Evolutionary conservation across 169 alveolate genomes (phyloP).

Genomic region (Plasmodium cynomolgi): DNA sequence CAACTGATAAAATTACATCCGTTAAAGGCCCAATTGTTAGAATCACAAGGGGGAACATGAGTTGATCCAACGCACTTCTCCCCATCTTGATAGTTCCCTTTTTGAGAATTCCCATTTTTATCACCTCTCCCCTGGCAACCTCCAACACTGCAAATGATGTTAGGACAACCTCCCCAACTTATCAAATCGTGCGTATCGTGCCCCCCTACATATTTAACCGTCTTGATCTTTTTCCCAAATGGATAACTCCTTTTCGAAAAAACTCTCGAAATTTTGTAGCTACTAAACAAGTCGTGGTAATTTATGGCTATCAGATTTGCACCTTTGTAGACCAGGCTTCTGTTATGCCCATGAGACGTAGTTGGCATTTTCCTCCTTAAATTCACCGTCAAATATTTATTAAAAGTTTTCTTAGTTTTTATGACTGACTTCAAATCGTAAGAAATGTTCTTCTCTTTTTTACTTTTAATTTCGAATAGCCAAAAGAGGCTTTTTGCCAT

Average conservation of each 20-base stretch:
- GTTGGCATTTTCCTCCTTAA: conserved; percentile 1
- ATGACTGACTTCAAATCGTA: conserved; percentile 70
- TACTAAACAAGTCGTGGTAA: conserved; percentile 46
- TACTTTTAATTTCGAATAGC: conserved; percentile 69
- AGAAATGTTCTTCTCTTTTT: conserved; percentile 24
- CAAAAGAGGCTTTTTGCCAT: conserved; percentile 65
- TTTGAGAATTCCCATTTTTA: background rate
- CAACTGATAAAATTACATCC: background rate
- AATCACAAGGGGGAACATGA: background rate
- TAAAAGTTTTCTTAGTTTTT: conserved; percentile 53
- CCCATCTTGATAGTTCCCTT: background rate
- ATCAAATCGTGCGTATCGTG: background rate
- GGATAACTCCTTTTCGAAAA: conserved; percentile 24
- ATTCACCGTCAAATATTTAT: conserved; percentile 16
- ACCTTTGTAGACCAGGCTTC: background rate
- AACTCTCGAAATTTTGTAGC: conserved; percentile 10
- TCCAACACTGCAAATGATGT: background rate
- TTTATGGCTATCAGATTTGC: conserved; percentile 17
- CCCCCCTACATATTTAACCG: background rate
- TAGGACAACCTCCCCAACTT: background rate
- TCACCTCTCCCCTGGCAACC: background rate
- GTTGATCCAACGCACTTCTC: background rate
- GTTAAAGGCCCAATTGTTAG: background rate
- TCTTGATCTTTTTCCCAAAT: background rate
- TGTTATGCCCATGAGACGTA: conserved; percentile 17